These are phyloP conservation scores for Sophora flavescens DNA, from an alignment of 306 rosid genomes.

Conservation along the genomic window DNA sequence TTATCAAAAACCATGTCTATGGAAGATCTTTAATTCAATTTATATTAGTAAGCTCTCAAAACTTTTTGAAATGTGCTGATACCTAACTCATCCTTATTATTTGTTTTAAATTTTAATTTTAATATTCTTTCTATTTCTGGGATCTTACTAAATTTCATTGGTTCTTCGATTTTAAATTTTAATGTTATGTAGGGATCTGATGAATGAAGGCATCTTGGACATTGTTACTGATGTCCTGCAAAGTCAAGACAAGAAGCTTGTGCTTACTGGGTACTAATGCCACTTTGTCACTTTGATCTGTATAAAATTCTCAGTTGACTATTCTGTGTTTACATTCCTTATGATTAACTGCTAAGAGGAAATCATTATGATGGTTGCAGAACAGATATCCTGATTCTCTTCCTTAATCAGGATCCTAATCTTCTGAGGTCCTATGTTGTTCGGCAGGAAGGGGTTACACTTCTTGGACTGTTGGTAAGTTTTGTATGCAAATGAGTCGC, in stretches of 20 bases:
- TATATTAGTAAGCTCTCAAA: slow-evolving; percentile 20
- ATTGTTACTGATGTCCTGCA: slow-evolving; percentile 78
- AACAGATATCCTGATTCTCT: slow-evolving; percentile 95
- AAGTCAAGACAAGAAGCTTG: slow-evolving; percentile 88
- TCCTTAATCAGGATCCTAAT: slow-evolving; percentile 94
- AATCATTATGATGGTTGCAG: slow-evolving; percentile 81
- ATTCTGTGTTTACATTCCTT: slow-evolving; percentile 21
- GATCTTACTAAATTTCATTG: slow-evolving; percentile 6
- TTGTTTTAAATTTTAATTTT: background rate
- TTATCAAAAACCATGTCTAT: background rate
- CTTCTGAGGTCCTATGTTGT: slow-evolving; percentile 87
- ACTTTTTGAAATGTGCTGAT: background rate
- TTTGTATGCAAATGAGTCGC: slow-evolving; percentile 13
- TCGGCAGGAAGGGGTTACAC: slow-evolving; percentile 82
- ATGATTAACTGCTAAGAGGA: slow-evolving; percentile 49
- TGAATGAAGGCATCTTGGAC: slow-evolving; percentile 90
- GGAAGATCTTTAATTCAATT: slow-evolving; percentile 9
- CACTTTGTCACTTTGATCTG: slow-evolving; percentile 27
- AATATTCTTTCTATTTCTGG: background rate
- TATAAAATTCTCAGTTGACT: slow-evolving; percentile 21
- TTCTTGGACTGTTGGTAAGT: slow-evolving; percentile 85
- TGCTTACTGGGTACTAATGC: slow-evolving; percentile 81
- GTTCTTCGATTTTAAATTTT: slow-evolving; percentile 35
- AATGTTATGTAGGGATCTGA: slow-evolving; percentile 77
- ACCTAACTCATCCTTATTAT: background rate